phyloP scores from a whole-genome alignment of 73 alveolate species.

The Tetrahymena elliotti region DNA sequence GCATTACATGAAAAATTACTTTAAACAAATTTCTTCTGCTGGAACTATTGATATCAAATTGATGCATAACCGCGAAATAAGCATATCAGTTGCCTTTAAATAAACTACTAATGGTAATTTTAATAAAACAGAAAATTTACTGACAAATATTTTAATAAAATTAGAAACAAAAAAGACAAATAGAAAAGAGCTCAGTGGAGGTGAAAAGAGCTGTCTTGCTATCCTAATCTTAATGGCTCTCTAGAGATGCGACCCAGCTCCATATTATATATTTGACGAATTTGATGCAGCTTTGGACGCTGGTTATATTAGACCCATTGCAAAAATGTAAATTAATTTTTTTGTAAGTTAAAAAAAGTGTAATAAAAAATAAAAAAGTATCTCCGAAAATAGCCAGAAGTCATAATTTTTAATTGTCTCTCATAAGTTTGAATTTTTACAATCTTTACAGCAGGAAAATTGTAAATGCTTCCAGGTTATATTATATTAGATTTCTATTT shows the following conservation, averaged over 20 bases:
- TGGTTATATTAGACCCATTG: constrained; percentile 33
- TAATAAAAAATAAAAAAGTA: not conserved
- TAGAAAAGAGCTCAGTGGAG: constrained; percentile 68
- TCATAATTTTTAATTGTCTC: not conserved
- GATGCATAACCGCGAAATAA: not conserved
- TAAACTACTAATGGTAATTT: not conserved
- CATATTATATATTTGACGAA: constrained; percentile 93
- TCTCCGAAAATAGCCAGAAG: not conserved
- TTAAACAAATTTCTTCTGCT: not conserved
- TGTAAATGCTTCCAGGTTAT: not conserved
- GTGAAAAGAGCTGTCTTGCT: constrained; percentile 95
- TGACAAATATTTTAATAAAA: not conserved
- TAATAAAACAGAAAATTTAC: too few relatives aligned
- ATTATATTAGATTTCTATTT: not conserved
- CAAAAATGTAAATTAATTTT: not conserved
- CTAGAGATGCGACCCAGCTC: constrained; percentile 86
- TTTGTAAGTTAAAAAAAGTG: not conserved
- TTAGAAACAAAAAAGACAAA: not conserved
- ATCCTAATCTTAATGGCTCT: constrained; percentile 87
- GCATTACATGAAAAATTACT: not conserved
- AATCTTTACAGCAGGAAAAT: not conserved
- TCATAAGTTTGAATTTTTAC: not conserved
- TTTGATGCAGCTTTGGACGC: constrained; percentile 97
- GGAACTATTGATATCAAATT: not conserved
- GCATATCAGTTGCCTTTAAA: not conserved